Evolutionary conservation across 495 filamentous ascomycete genomes (phyloP), one percentile per base, ranked within the genome.

Genomic region (Penicillium chermesinum): DNA sequence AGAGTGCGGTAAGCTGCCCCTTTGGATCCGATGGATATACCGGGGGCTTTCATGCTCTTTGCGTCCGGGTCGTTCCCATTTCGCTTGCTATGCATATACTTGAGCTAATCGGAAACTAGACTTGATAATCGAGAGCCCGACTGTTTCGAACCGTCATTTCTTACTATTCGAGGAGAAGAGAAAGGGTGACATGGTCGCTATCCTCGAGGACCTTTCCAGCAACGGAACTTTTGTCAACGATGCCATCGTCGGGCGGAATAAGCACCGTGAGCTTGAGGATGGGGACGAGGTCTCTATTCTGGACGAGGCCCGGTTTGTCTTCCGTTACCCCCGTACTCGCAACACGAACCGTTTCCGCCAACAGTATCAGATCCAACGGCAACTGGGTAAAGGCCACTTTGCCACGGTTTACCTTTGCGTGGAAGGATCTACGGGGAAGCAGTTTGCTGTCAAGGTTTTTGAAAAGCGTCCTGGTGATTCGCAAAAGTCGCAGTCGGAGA

Each of bases 191-290:
- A 70, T 80, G 0, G 71, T 94, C 20, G 94, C 89, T 3, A 75
- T 96, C 4, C 56, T 99, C 10, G 91, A 96, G 61, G 93, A 99
- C 64, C 74, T 96, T 13, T 97, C 94, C 15, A 91, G 83, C 61
- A 99, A 99, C 65, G 93, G 93, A 7, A 99, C 94, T 2, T 96
- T 89, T 63, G 85, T 99, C 43, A 96, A 96, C 58, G 88, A 95
- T 53, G 86, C 85, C 3, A 75, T 94, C 25, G 81, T 99, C 27
- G 91, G 91, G 12, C 84, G 93, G 38, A 99, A 97, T 63, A 87
- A 95, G 55, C 78, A 89, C 39, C 81, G 94, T 30, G 87, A 95
- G 59, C 77, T 99, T 25, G 72, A 88, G 44, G 86, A 95, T 57
- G 82, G 85, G 15, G 94, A 97, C 54, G 91, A 97, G 65, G 83